phyloP scores from a whole-genome alignment of 2,329 filamentous ascomycete genomes.

The Diaporthe eres region DNA sequence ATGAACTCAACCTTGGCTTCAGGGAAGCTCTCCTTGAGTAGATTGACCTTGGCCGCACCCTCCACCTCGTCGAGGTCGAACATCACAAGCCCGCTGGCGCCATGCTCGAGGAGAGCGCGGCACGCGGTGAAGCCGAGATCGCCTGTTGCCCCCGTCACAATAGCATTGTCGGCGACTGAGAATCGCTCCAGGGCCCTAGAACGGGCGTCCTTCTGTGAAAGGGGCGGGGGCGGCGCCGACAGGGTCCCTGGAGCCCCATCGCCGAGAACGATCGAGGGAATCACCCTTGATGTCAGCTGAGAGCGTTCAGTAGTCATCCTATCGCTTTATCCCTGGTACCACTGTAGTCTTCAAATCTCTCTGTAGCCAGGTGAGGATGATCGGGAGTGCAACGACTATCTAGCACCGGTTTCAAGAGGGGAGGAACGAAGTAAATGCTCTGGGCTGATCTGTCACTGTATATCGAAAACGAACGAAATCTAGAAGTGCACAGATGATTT shows the following conservation, averaged over 20 bases:
- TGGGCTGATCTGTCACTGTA: not conserved
- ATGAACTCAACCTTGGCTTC: slow-evolving; percentile 62
- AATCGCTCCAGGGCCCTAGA: slow-evolving; percentile 48
- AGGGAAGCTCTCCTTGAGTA: slow-evolving; percentile 69
- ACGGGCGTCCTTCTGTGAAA: slow-evolving; percentile 25
- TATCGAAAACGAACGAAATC: not conserved
- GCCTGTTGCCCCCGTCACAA: slow-evolving; percentile 77
- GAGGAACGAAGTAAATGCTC: not conserved
- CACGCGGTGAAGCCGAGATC: slow-evolving; percentile 71
- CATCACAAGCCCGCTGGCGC: slow-evolving; percentile 69
- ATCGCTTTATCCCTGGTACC: not conserved
- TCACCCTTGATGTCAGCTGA: slow-evolving; percentile 37
- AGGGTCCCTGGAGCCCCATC: slow-evolving; percentile 35
- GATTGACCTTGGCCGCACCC: slow-evolving; percentile 54
- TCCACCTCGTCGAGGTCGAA: slow-evolving; percentile 66
- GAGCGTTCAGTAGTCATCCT: slow-evolving; percentile 41
- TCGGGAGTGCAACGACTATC: not conserved
- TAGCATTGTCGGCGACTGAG: slow-evolving; percentile 50
- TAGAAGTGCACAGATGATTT: no score
- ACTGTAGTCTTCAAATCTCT: no score
- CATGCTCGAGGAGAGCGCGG: slow-evolving; percentile 78
- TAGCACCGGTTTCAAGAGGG: no score
- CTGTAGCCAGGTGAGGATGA: not conserved
- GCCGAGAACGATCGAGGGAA: slow-evolving; percentile 37
- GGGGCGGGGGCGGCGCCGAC: slow-evolving; percentile 32